These are phyloP conservation scores for Ormosia semicastrata DNA, from an alignment of 306 rosid genomes.

Conservation along the genomic window DNA sequence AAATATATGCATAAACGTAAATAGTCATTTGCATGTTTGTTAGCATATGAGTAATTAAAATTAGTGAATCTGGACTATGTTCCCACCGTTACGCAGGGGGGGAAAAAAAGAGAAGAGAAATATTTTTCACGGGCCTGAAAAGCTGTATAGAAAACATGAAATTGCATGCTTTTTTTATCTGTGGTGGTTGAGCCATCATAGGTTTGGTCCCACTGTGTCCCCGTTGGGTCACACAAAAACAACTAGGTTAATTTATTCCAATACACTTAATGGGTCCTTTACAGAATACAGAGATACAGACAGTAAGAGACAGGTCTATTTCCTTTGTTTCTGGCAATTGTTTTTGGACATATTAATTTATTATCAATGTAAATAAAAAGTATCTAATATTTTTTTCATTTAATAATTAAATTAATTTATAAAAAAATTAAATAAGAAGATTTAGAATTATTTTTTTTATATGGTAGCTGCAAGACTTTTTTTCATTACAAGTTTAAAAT, in stretches of 20 bases:
- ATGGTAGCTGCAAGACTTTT: background rate
- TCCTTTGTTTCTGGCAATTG: background rate
- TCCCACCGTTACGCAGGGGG: background rate
- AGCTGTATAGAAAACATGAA: background rate
- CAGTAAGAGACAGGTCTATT: background rate
- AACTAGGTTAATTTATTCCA: background rate
- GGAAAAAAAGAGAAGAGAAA: background rate
- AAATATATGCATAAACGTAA: background rate
- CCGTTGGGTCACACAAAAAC: background rate
- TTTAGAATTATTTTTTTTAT: background rate
- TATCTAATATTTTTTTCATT: too few species aligned
- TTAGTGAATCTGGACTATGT: background rate
- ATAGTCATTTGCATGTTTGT: background rate
- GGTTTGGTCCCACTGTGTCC: background rate
- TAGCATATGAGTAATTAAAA: background rate
- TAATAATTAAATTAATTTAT: too few species aligned
- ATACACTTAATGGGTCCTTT: background rate
- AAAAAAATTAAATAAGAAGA: too few species aligned
- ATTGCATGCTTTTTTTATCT: constrained; percentile 16
- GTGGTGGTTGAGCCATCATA: constrained; percentile 5
- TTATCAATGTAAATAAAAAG: too few species aligned
- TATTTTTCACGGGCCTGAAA: background rate
- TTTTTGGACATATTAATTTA: background rate
- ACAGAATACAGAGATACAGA: background rate
- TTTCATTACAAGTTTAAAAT: background rate